Evolutionary conservation across 805 yeast species (phyloP), one percentile per base, ranked within the genome.

Genomic region (Myxozyma monticola): DNA sequence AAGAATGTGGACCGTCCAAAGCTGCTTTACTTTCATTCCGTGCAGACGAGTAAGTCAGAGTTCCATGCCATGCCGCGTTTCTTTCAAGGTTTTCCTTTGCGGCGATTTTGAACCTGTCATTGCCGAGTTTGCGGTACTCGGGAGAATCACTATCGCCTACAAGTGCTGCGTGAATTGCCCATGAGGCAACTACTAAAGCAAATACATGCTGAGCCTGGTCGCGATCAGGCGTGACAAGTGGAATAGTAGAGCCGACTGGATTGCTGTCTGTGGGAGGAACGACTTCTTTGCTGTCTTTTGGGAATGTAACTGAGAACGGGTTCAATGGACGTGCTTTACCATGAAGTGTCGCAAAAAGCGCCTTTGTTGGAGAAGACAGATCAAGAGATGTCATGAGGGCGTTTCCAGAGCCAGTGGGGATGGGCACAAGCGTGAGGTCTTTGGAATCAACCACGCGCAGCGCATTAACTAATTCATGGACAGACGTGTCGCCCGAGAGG

Each of bases 371-470:
- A 24, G 66, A 62, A 0, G 45, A 41, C 2, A 77, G 51, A 0
- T 79, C 81, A 2, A 82, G 58, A 0, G 96, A 83, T 21, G 77
- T 75, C 1, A 87, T 78, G 51, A 88, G 71, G 1, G 95, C 89
- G 65, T 90, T 90, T 0, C 96, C 97, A 0, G 95, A 84, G 1
- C 97, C 97, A 51, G 81, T 73, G 0, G 96, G 95, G 14, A 90
- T 65, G 15, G 72, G 50, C 8, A 50, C 56, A 4, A 71, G 50
- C 8, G 20, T 24, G 25, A 46, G 28, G 15, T 36, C 33, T 17
- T 28, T 15, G 3, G 48, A 10, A 8, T n/a, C 30, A 2, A 37
- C 18, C 1, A 18, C 18, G 10, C 55, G 62, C 24, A 76, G 64
- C 17, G 66, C 71, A 63, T 89, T 89, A 48, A 88, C 60, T 43